Evolutionary conservation across 139 green algal species (phyloP).

Genomic region (Chlorella sp.): DNA sequence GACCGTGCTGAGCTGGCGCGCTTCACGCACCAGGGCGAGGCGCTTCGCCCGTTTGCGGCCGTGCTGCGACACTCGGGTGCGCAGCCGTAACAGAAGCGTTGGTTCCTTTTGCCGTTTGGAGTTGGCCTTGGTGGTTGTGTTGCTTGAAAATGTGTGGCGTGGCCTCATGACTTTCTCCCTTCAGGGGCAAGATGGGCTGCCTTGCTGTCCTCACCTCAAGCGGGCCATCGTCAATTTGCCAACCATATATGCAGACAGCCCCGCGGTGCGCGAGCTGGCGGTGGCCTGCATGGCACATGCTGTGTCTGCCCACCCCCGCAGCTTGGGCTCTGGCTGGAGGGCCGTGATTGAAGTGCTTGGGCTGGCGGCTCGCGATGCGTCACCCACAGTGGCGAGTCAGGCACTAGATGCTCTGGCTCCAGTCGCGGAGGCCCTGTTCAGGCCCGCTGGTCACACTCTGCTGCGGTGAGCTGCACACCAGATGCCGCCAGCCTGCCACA

Average conservation of each 20-base stretch:
- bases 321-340: conserved; percentile 98
- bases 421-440: conserved; percentile 68
- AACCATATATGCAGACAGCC: conserved; percentile 42
- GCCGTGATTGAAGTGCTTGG: conserved; percentile 64
- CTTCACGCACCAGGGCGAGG: conserved; percentile 96
- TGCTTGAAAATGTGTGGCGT: too few relatives aligned
- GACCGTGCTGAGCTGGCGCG: conserved; percentile 96
- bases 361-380: conserved; percentile 54
- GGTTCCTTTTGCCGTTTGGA: too few relatives aligned
- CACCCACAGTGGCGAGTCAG: conserved; percentile 57
- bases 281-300: conserved; percentile 91
- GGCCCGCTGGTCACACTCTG: conserved; percentile 6
- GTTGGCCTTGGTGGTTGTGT: too few relatives aligned
- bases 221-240: too few relatives aligned
- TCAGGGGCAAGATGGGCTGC: too few relatives aligned
- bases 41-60: conserved; percentile 96
- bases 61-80: conserved; percentile 85
- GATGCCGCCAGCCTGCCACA: too few relatives aligned
- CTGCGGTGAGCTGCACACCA: neutral
- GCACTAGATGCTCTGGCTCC: conserved; percentile 66
- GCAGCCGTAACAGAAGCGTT: too few relatives aligned
- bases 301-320: conserved; percentile 82
- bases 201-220: too few relatives aligned
- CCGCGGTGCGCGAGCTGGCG: conserved; percentile 97
- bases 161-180: too few relatives aligned